Evolutionary conservation across 352 stramenopile genomes (phyloP), one percentile per base, ranked within the genome.

Genomic region (Phytophthora capsici): DNA sequence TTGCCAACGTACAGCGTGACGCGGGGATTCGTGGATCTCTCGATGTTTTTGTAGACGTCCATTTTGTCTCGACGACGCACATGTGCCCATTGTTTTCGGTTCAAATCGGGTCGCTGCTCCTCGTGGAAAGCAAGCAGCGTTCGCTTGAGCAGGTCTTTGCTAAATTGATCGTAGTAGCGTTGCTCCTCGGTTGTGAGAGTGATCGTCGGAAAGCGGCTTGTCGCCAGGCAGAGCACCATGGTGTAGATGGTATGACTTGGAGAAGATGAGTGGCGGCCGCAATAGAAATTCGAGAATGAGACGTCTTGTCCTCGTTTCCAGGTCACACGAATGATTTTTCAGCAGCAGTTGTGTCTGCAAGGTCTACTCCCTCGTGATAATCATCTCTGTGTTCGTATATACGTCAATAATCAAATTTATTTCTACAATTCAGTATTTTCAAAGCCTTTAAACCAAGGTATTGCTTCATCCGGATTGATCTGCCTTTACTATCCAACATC

Each of bases 1-100:
- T 66, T 60, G 51, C 72, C 71, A 1, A 79, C 23, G 46, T 77
- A 76, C 13, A 79, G 63, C 26, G 71, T 63, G 37, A 74, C 46
- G 26, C 34, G 46, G 19, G 67, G 50, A 43, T 77, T 71, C 2
- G 57, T 67, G 1, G 71, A 63, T n/a, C 41, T 32, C 43, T 79
- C 57, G 22, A 73, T 36, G 47, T 72, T 76, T 34, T 72, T 72
- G 58, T 74, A 79, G 20, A 79, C 66, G 25, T 55, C 37, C 71
- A 79, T 79, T 22, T 68, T 56, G 17, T 53, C 58, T 10, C 64
- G 69, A 19, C 44, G 52, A 16, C 67, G 67, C 38, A 79, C 66
- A 19, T 55, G 60, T 5, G 56, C 46, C 72, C 68, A 80, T 9
- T 57, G 51, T 2, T 66, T 55, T 4, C 44, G 48, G 23, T 72